Percentiles rank a stretch among this genome's conserved stretches.
Conservation (phyloP, 2,329 filamentous ascomycete genomes). For the Tolypocladium album region DNA sequence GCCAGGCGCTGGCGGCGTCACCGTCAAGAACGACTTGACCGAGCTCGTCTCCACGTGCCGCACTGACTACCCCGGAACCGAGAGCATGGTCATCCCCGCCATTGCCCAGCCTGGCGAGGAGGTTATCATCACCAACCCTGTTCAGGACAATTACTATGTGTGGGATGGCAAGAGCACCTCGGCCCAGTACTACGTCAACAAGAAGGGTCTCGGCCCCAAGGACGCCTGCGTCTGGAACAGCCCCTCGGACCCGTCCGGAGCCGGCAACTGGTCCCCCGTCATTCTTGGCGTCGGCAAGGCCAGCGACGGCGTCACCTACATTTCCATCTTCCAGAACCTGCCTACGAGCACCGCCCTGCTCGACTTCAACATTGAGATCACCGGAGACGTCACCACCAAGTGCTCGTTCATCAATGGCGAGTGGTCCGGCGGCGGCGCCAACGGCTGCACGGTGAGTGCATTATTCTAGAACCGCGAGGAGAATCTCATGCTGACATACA, state of each 20-base stretch:
- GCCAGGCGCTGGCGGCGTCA: conserved; percentile 57
- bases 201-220: conserved; percentile 52
- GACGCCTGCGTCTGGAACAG: conserved; percentile 68
- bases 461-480: background rate
- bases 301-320: conserved; percentile 54
- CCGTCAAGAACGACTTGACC: conserved; percentile 63
- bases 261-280: conserved; percentile 80
- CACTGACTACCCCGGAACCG: conserved; percentile 91
- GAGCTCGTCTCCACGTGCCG: conserved; percentile 69
- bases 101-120: conserved; percentile 47
- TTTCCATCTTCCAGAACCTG: conserved; percentile 76
- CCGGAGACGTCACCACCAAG: conserved; percentile 44
- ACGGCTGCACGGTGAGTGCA: conserved; percentile 71
- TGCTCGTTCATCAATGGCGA: conserved; percentile 58
- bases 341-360: conserved; percentile 62
- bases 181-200: conserved; percentile 96
- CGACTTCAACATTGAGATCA: conserved; percentile 70
- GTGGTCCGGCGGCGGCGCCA: conserved; percentile 45
- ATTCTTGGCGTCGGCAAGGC: conserved; percentile 74
- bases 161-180: conserved; percentile 69
- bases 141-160: conserved; percentile 61
- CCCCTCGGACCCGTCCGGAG: conserved; percentile 34
- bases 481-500: background rate
- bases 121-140: conserved; percentile 63
- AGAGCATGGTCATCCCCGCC: conserved; percentile 76